These are phyloP conservation scores for Claviceps sp. DNA, from an alignment of 2,329 filamentous ascomycete species.

Conservation along the genomic window DNA sequence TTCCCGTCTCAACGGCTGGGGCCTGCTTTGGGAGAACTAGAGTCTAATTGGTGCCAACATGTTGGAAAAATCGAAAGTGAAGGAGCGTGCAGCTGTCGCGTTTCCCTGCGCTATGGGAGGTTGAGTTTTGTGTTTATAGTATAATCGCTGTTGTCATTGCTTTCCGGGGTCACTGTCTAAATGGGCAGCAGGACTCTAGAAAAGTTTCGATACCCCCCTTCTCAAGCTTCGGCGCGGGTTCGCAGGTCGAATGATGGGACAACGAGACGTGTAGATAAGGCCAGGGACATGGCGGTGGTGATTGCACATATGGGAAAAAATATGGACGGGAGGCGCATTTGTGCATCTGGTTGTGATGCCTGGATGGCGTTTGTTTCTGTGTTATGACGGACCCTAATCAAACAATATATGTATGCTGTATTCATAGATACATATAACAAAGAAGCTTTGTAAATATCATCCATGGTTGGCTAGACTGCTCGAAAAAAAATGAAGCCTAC, in stretches of 20 bases:
- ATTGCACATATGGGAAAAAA: not conserved
- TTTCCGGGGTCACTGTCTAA: not conserved
- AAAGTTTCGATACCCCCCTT: not conserved
- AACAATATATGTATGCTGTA: not conserved
- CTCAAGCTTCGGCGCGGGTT: not conserved
- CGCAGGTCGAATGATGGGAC: slow-evolving; percentile 2
- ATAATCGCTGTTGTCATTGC: not conserved
- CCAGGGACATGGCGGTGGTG: not conserved
- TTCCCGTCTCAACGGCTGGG: too few species aligned
- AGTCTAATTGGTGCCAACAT: too few species aligned
- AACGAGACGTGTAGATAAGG: not conserved
- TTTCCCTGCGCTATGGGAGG: too few species aligned
- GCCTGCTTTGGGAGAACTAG: too few species aligned
- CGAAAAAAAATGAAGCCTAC: too few species aligned
- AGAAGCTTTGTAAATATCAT: not conserved
- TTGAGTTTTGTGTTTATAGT: not conserved
- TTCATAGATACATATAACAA: slow-evolving; percentile 1
- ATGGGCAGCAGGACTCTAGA: not conserved
- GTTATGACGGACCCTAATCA: slow-evolving; percentile 1
- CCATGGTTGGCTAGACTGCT: too few species aligned
- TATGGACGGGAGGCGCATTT: slow-evolving; percentile 10
- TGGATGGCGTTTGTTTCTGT: slow-evolving; percentile 11
- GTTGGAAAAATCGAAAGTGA: too few species aligned
- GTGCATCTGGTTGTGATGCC: slow-evolving; percentile 18
- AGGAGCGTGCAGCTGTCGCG: not conserved